Base-by-base conservation (phyloP, 129 eudicot species). In the Centrapalus pauciflorus region DNA sequence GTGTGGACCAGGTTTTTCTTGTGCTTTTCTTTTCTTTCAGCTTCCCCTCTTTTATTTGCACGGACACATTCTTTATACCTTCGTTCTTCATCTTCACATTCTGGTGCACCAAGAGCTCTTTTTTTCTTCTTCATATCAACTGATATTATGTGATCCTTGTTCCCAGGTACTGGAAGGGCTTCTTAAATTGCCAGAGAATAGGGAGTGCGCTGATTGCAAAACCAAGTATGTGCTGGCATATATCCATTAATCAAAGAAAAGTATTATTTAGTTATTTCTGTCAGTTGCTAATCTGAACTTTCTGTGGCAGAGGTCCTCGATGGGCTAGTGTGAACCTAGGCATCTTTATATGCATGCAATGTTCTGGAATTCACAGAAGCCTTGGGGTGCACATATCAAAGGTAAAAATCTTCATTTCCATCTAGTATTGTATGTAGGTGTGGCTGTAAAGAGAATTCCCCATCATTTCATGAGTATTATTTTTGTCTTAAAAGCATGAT, bases 271-370 rank as follows among this genome's bases (percentile, higher is more conserved):
- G 29, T 43, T 61, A 77, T 61, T 52, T 29, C 12, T 20, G 30
- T 60, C 27, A 64, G 33, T 34, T 77, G 40, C 64, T 48, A 40
- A 35, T 73, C 28, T 48, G 61, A 34, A 46, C 12, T 71, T 41
- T 54, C 11, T 43, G 38, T 72, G 65, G 37, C 86, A 93, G 98
- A 80, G 98, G 96, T 84, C 98, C 98, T 28, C 80, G 98, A 84
- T 93, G 98, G 98, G 95, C 98, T 34, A 93, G 98, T 71, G 89
- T 93, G 64, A 93, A 93, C 78, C 72, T 93, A 46, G 98, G 98
- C 51, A 84, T 93, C 81, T 93, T 93, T 70, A 88, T 93, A 66
- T 93, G 98, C 84, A 86, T 93, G 92, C 95, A 88, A 78, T 93
- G 98, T 76, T 93, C 98, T 66, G 98, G 98, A 48, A 88, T 93